These are phyloP conservation scores for Rhodotorula sp. DNA, from an alignment of 1,284 basidiomycete species.

Conservation along the genomic window DNA sequence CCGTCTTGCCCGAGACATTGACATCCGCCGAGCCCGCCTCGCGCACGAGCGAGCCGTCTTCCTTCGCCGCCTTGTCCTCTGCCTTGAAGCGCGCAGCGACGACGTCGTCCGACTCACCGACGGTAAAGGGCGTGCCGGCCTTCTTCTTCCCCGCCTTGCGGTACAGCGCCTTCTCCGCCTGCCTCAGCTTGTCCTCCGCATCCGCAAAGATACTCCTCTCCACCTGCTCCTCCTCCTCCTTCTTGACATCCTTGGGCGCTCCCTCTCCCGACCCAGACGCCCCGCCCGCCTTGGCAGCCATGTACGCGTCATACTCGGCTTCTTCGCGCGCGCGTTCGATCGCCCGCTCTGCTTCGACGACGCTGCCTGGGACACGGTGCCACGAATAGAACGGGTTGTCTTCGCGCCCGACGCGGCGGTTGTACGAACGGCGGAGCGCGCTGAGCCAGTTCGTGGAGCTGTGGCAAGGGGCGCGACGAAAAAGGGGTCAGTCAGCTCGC, in stretches of 20 bases:
- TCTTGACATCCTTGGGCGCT: neutral
- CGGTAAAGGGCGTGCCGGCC: neutral
- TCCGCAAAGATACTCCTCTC: slow-evolving; percentile 13
- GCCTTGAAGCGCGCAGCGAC: neutral
- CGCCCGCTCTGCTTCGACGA: slow-evolving; percentile 16
- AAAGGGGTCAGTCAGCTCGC: too few relatives aligned
- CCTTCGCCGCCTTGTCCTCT: neutral
- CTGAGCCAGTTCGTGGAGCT: slow-evolving; percentile 30
- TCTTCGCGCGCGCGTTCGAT: neutral
- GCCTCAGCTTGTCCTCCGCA: slow-evolving; percentile 16
- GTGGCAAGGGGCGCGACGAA: too few relatives aligned
- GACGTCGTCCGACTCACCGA: neutral
- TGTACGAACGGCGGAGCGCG: slow-evolving; percentile 33
- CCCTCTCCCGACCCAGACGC: neutral
- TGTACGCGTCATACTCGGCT: neutral
- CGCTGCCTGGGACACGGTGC: slow-evolving; percentile 13
- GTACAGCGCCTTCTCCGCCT: slow-evolving; percentile 7
- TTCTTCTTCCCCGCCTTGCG: neutral
- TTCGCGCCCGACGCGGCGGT: slow-evolving; percentile 20
- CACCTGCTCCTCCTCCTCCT: slow-evolving; percentile 3
- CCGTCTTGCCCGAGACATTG: neutral
- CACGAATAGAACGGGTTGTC: slow-evolving; percentile 37
- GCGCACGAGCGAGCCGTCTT: neutral
- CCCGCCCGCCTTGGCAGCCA: neutral
- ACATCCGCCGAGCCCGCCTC: slow-evolving; percentile 5